Conservation (phyloP, 164 flowering plant species). For the Magnolia sinica region DNA sequence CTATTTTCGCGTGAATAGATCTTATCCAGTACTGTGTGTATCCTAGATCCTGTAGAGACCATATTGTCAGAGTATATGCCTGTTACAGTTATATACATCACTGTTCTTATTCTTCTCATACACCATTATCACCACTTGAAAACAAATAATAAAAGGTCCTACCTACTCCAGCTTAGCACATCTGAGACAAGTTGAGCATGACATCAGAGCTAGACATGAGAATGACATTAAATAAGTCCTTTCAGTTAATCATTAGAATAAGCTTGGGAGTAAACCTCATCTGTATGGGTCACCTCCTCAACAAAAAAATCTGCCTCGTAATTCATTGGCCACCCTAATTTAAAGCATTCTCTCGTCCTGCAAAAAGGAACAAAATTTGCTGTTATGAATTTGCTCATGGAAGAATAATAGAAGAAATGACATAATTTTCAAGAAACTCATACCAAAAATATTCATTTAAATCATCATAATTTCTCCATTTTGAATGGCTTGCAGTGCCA, state of each 20-base stretch:
- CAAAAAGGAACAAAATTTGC: background rate
- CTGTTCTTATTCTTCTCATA: too few species aligned
- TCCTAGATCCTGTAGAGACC: background rate
- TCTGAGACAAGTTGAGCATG: background rate
- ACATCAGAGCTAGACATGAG: background rate
- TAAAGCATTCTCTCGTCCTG: conserved; percentile 78
- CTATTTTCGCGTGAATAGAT: background rate
- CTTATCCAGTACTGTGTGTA: background rate
- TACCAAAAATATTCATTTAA: conserved; percentile 97
- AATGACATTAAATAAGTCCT: background rate
- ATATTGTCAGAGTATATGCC: too few species aligned
- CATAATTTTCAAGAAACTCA: conserved; percentile 11
- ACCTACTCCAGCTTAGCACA: too few species aligned
- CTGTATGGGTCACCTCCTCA: conserved; percentile 28
- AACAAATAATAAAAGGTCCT: too few species aligned
- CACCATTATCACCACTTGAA: too few species aligned
- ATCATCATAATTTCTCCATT: conserved; percentile 99
- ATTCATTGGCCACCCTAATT: conserved; percentile 83
- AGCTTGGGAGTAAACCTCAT: conserved; percentile 21
- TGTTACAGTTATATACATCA: too few species aligned
- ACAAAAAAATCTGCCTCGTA: conserved; percentile 67
- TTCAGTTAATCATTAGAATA: conserved; percentile 1
- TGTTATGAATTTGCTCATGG: background rate
- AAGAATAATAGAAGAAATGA: background rate
- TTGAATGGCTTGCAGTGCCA: conserved; percentile 89